Evolutionary conservation across 441 rosid species (phyloP), one percentile per base, ranked within the genome.

Genomic region (Croton laevigatus): DNA sequence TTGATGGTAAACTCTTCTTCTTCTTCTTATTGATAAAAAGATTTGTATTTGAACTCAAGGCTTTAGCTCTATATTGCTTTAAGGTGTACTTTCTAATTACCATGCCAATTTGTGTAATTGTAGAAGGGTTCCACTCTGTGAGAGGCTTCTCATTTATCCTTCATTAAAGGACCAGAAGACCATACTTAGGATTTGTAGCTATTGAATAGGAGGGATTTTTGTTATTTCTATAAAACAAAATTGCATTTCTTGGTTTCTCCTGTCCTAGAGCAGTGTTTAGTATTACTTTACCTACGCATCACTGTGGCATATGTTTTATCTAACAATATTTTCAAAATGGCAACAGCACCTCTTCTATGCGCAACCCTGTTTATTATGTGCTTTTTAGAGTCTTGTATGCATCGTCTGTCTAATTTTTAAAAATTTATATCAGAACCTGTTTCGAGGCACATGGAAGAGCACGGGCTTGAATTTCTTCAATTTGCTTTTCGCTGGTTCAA

Each of bases 401-500:
- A 6, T 20, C 8, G 20, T 60, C 68, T 59, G 61, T 58, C 17
- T 57, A 53, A 0, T 69, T 67, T 46, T 74, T 60, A 73, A 57
- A 20, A 75, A 63, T 72, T 53, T 81, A 65, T 66, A 42, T 73
- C 87, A 95, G 99, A 92, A 85, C 93, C 98, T 79, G 90, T 93
- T 87, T 89, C 97, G 68, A 87, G 84, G 81, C 99, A 95, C 87
- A 88, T 91, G 82, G 99, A 95, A 74, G 94, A 88, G 80, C 98
- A 95, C 71, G 98, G 98, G 75, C 98, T 95, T 70, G 99, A 93
- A 76, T 95, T 93, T 82, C 92, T 93, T 80, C 98, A 93, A 58
- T 95, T 95, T 71, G 99, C 99, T 76, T 95, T 93, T 79, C 93
- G 97, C 73, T 95, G 98, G 99, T 95, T 91, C 83, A 95, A 93